Conservation (phyloP, 2,329 filamentous ascomycete species). For the Camillea tinctor region DNA sequence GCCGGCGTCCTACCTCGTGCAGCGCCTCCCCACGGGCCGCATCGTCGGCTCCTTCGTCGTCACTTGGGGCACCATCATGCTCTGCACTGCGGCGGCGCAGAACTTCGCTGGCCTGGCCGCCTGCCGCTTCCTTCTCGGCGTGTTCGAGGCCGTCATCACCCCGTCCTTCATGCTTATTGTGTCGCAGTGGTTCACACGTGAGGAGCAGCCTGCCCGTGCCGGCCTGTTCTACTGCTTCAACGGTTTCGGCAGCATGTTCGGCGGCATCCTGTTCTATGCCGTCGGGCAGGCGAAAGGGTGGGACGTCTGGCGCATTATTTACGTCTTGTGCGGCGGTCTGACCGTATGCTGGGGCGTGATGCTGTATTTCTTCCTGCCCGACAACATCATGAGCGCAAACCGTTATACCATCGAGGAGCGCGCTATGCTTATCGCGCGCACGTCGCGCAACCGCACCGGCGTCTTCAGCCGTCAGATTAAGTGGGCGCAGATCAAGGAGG, state of each 20-base stretch:
- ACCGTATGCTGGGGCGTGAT: background rate
- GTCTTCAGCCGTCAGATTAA: constrained; percentile 6
- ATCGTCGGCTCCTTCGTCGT: constrained; percentile 35
- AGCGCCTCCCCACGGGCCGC: background rate
- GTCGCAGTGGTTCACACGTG: constrained; percentile 37
- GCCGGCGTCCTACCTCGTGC: constrained; percentile 2
- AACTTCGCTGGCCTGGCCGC: background rate
- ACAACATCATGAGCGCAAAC: background rate
- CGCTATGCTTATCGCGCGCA: background rate
- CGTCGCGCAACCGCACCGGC: background rate
- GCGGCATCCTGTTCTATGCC: constrained; percentile 18
- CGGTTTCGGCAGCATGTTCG: constrained; percentile 13
- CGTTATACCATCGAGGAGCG: background rate
- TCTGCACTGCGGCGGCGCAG: background rate
- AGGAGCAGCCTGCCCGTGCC: constrained; percentile 33
- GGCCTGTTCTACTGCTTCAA: constrained; percentile 18
- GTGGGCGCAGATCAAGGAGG: constrained; percentile 7
- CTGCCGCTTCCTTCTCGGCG: constrained; percentile 43
- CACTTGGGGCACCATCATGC: constrained; percentile 33
- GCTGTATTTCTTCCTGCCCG: background rate
- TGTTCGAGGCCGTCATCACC: constrained; percentile 47
- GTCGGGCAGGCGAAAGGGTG: constrained; percentile 7
- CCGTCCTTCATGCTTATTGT: constrained; percentile 51
- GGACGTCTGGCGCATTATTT: background rate
- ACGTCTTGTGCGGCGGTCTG: background rate